These are phyloP conservation scores for Ensete glaucum DNA, from an alignment of 176 grass and related monocot genomes.

Conservation along the genomic window DNA sequence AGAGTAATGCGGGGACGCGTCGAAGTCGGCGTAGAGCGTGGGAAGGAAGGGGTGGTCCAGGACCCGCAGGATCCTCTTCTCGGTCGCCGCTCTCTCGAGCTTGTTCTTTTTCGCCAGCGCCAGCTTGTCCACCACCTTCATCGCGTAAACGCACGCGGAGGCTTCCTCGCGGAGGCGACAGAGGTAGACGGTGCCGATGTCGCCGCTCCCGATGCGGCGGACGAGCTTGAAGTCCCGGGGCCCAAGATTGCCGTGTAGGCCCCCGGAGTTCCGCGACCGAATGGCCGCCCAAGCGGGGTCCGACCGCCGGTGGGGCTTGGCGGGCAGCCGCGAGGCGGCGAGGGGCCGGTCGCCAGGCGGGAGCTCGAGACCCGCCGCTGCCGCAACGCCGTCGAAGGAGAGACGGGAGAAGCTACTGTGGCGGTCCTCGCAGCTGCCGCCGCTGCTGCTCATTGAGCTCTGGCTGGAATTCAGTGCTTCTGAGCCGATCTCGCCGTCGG, in stretches of 20 bases:
- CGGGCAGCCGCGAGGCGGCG: background rate
- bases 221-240: conserved; percentile 86
- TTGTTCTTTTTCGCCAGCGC: conserved; percentile 75
- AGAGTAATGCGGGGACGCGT: conserved; percentile 57
- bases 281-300: conserved; percentile 60
- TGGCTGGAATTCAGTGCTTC: conserved; percentile 63
- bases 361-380: background rate
- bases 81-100: conserved; percentile 63
- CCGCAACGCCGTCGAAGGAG: conserved; percentile 36
- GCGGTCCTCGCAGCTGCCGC: conserved; percentile 27
- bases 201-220: conserved; percentile 67
- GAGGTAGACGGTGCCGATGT: conserved; percentile 94
- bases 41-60: conserved; percentile 92
- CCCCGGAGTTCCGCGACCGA: conserved; percentile 14
- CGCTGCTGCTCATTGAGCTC: conserved; percentile 51
- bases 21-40: conserved; percentile 86
- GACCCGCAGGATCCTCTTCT: conserved; percentile 70
- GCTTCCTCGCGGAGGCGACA: conserved; percentile 40
- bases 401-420: conserved; percentile 50
- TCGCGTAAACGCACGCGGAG: conserved; percentile 55
- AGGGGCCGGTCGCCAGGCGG: conserved; percentile 8
- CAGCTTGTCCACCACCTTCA: conserved; percentile 93
- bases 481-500: conserved; percentile 47
- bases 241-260: conserved; percentile 19
- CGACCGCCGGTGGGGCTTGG: conserved; percentile 62